Base-by-base conservation (phyloP, 1,284 basidiomycete species). In the Puccinia triticina region DNA sequence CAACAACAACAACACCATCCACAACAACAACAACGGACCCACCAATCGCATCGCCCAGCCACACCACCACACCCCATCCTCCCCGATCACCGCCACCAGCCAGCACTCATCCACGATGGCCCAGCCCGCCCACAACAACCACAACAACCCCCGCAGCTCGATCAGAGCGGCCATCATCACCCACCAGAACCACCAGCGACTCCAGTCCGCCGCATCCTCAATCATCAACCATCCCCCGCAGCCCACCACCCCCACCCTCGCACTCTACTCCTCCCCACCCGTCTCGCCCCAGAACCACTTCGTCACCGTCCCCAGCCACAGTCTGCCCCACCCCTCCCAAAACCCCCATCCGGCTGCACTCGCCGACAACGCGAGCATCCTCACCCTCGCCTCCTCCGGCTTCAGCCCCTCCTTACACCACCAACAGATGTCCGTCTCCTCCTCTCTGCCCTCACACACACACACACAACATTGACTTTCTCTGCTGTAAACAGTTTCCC, bases 281-380 rank as follows among this genome's bases (percentile, higher is more conserved):
- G 11, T 61, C 32, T 77, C 74, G 11, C 57, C 46, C 16, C 72
- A 46, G 32, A 69, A 29, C 43, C 72, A 55, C 40, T 26, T 69
- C 59, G n/a, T 76, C n/a, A 82, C 32, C 61, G 80, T 82, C 2
- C 80, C 80, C 18, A 82, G 40, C 0, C 80, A 82, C 37, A 75
- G 59, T 40, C 48, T 82, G 10, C 80, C 80, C 46, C 80, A 82
- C 57, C 80, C 80, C 2, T 82, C 80, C n/a, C 71, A 76, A 76
- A 82, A 82, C 43, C 80, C 80, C 0, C 80, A 82, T 76, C 80
- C 80, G 14, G 80, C 80, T 57, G 73, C 73, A 7, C 64, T 82
- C 11, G 50, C 80, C 61, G 80, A 82, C 69, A 82, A 82, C 43
- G 80, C 80, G 43, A 75, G 72, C 43, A 75, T 82, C n/a, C 57